Percentiles rank a stretch among this genome's conserved stretches.
Conservation (phyloP, 2,329 filamentous ascomycete species). For the Aspergillus sclerotialis region DNA sequence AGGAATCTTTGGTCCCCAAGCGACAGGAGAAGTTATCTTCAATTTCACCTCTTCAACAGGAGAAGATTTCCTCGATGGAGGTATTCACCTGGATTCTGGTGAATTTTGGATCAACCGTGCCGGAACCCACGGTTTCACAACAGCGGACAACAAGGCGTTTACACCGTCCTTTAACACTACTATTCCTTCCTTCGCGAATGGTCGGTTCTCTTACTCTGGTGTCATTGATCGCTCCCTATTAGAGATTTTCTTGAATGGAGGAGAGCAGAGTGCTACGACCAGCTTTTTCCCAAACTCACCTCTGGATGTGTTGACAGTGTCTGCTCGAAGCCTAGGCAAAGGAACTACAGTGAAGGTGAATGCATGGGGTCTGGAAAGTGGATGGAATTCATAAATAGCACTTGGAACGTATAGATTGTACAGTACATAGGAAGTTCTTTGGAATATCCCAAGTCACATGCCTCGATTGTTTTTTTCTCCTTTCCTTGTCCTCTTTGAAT, state of each 20-base stretch:
- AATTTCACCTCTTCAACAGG: conserved; percentile 46
- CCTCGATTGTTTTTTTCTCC: too few species aligned
- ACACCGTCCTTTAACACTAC: conserved; percentile 45
- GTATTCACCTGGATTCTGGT: conserved; percentile 43
- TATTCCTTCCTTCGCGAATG: conserved; percentile 13
- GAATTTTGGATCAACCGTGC: conserved; percentile 48
- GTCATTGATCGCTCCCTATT: conserved; percentile 50
- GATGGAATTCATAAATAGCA: neutral
- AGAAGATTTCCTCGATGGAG: conserved; percentile 44
- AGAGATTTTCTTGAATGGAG: conserved; percentile 50
- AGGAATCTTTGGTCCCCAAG: conserved; percentile 32
- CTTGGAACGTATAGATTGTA: too few species aligned
- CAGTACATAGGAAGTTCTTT: too few species aligned
- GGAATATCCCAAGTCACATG: too few species aligned
- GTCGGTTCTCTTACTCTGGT: conserved; percentile 38
- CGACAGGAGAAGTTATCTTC: conserved; percentile 43
- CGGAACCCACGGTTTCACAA: conserved; percentile 40
- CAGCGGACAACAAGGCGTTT: conserved; percentile 45
- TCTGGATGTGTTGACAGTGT: conserved; percentile 20
- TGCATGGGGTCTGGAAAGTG: conserved; percentile 26
- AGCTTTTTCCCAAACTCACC: conserved; percentile 43
- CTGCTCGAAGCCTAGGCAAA: conserved; percentile 3
- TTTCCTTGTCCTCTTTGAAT: too few species aligned
- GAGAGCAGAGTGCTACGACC: conserved; percentile 43
- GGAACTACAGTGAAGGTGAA: conserved; percentile 13